Evolutionary conservation across 2,329 filamentous ascomycete species (phyloP).

Genomic region (Sporothrix humicola): DNA sequence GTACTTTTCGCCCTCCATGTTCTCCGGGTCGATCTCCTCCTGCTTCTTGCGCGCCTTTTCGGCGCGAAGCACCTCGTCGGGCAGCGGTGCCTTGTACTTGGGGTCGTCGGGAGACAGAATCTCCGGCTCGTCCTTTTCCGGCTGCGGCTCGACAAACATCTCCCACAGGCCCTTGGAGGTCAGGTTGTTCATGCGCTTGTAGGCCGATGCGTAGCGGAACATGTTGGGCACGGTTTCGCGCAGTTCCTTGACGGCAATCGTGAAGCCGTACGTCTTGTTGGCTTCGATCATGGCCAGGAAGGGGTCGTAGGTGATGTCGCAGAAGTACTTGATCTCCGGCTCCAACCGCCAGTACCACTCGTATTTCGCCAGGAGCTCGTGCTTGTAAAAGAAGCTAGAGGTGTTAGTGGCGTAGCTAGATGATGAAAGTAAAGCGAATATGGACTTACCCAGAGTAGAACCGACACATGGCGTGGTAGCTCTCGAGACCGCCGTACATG

Average conservation of each 20-base stretch:
- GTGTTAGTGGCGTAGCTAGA: no score
- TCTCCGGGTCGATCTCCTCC: constrained; percentile 85
- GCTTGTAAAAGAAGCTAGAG: constrained; percentile 89
- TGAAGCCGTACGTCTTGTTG: constrained; percentile 99
- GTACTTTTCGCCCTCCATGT: constrained; percentile 97
- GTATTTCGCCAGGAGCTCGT: constrained; percentile 91
- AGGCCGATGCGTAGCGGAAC: constrained; percentile 97
- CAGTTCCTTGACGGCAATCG: constrained; percentile 97
- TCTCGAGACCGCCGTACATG: constrained; percentile 99
- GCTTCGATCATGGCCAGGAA: constrained; percentile 92
- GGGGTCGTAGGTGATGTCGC: constrained; percentile 98
- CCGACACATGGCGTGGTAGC: constrained; percentile 98
- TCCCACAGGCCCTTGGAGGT: constrained; percentile 95
- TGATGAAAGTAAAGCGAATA: no score
- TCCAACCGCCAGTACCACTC: constrained; percentile 99
- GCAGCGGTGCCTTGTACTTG: constrained; percentile 70
- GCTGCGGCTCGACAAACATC: constrained; percentile 91
- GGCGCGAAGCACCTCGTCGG: constrained; percentile 79
- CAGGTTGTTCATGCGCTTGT: constrained; percentile 90
- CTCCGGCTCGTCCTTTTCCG: constrained; percentile 63
- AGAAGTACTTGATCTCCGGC: constrained; percentile 99
- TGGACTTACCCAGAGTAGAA: constrained; percentile 90
- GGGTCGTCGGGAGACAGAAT: constrained; percentile 65
- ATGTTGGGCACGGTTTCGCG: constrained; percentile 98
- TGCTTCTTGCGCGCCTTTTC: constrained; percentile 67